A percentile compares a stretch with the other conserved stretches of the same genome.
phyloP scores from a whole-genome alignment of 257 asterid species.

The Orobanche coerulescens region DNA sequence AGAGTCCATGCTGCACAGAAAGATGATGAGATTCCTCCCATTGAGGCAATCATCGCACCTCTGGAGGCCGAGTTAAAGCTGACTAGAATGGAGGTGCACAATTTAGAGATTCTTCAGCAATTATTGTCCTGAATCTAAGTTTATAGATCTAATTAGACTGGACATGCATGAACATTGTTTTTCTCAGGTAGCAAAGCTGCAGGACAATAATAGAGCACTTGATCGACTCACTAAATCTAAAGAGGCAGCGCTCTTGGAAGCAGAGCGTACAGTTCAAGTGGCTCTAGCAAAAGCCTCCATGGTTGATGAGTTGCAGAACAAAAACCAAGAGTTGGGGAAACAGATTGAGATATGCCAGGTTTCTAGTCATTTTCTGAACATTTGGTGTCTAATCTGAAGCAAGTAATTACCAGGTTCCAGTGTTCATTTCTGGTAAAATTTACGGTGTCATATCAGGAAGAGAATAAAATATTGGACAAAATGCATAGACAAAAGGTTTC shows the following conservation, averaged over 20 bases:
- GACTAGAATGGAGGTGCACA: conserved; percentile 65
- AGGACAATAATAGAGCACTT: conserved; percentile 86
- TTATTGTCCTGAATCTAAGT: conserved; percentile 7
- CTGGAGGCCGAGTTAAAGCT: conserved; percentile 90
- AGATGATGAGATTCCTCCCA: conserved; percentile 95
- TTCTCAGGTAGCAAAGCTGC: conserved; percentile 71
- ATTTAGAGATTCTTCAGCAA: conserved; percentile 13
- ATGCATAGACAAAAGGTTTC: conserved; percentile 84
- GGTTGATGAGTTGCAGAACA: conserved; percentile 89
- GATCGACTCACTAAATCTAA: conserved; percentile 88
- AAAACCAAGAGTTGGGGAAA: conserved; percentile 73
- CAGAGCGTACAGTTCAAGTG: conserved; percentile 69
- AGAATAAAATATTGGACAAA: conserved; percentile 79
- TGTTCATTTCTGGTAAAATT: conserved; percentile 23
- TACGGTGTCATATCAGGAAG: conserved; percentile 49
- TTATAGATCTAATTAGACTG: background rate
- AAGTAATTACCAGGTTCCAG: conserved; percentile 2
- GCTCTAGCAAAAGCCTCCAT: conserved; percentile 86
- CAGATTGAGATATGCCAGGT: conserved; percentile 96
- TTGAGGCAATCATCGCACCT: conserved; percentile 88
- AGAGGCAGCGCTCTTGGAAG: conserved; percentile 91
- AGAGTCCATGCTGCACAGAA: conserved; percentile 92
- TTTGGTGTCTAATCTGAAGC: conserved; percentile 12
- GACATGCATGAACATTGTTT: conserved; percentile 12
- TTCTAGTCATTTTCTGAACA: conserved; percentile 21